Evolutionary conservation across 805 yeast species (phyloP).

Genomic region (Maudiozyma pseudohumilis): DNA sequence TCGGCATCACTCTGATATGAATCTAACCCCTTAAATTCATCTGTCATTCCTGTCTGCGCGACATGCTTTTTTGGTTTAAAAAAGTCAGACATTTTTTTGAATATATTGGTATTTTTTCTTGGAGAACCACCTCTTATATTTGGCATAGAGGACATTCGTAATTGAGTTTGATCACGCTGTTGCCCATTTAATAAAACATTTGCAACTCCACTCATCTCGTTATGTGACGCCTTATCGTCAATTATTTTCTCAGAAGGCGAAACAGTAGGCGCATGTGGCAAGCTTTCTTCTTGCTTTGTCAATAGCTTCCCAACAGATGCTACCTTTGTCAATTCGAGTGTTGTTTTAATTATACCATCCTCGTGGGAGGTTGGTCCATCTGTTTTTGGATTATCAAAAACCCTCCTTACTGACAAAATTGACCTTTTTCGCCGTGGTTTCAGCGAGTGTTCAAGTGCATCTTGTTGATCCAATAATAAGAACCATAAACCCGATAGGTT

Average conservation of each 20-base stretch:
- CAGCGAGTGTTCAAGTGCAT: slow-evolving; percentile 23
- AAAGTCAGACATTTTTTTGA: slow-evolving; percentile 27
- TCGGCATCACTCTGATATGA: neutral
- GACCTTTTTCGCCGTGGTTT: slow-evolving; percentile 31
- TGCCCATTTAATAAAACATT: neutral
- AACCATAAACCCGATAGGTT: slow-evolving; percentile 69
- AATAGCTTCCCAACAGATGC: slow-evolving; percentile 10
- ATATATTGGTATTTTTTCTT: slow-evolving; percentile 21
- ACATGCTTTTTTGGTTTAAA: slow-evolving; percentile 21
- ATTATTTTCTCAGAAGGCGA: too few species aligned
- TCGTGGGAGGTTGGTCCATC: neutral
- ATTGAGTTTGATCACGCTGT: neutral
- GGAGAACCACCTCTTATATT: neutral
- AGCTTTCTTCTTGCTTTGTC: slow-evolving; percentile 5
- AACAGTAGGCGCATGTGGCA: too few species aligned
- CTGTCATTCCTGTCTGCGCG: neutral
- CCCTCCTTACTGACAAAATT: slow-evolving; percentile 25
- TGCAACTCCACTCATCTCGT: too few species aligned
- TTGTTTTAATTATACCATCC: slow-evolving; percentile 4
- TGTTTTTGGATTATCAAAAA: slow-evolving; percentile 16
- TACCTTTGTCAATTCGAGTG: slow-evolving; percentile 6
- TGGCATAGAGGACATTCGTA: neutral
- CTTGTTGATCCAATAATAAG: slow-evolving; percentile 44
- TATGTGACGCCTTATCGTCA: too few species aligned
- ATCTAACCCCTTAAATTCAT: neutral